Conservation (phyloP, 2,329 filamentous ascomycete genomes). For the Hypoxylon sp. region DNA sequence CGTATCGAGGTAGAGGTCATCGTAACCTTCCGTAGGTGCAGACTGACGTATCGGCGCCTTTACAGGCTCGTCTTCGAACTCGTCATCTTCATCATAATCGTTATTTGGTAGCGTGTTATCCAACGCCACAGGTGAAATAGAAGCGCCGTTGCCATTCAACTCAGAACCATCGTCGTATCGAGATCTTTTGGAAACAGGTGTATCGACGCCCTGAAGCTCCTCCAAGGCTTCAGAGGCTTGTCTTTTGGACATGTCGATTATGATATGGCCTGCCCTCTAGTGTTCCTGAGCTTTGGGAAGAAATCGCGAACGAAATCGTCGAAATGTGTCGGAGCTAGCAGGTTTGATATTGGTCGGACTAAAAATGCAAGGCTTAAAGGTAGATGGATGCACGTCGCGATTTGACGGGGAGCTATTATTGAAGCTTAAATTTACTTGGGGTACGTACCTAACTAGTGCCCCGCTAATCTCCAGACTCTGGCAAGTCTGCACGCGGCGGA, state of each 20-base stretch:
- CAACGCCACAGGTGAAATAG: conserved; percentile 38
- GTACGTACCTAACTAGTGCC: conserved; percentile 25
- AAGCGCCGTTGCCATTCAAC: conserved; percentile 46
- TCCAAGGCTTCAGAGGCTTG: conserved; percentile 68
- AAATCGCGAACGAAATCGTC: no score
- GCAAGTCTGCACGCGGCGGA: neutral
- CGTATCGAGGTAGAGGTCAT: conserved; percentile 96
- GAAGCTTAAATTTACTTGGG: conserved; percentile 25
- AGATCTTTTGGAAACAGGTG: conserved; percentile 67
- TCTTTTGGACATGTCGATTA: conserved; percentile 62
- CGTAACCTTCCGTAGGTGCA: conserved; percentile 86
- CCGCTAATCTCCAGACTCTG: conserved; percentile 1
- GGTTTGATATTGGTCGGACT: no score
- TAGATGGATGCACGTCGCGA: conserved; percentile 14
- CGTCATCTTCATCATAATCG: conserved; percentile 51
- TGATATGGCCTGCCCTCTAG: no score
- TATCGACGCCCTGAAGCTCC: conserved; percentile 61
- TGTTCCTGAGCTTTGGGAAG: no score
- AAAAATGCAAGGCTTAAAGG: conserved; percentile 8
- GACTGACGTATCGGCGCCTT: conserved; percentile 71
- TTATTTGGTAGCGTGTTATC: conserved; percentile 39
- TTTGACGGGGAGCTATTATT: conserved; percentile 31
- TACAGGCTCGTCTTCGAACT: conserved; percentile 50
- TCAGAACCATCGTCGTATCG: conserved; percentile 58
- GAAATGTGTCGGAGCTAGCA: no score